Percentiles rank a stretch among this genome's conserved stretches.
phyloP scores from a whole-genome alignment of 2,329 filamentous ascomycete species.

The Aspergillus sp. region DNA sequence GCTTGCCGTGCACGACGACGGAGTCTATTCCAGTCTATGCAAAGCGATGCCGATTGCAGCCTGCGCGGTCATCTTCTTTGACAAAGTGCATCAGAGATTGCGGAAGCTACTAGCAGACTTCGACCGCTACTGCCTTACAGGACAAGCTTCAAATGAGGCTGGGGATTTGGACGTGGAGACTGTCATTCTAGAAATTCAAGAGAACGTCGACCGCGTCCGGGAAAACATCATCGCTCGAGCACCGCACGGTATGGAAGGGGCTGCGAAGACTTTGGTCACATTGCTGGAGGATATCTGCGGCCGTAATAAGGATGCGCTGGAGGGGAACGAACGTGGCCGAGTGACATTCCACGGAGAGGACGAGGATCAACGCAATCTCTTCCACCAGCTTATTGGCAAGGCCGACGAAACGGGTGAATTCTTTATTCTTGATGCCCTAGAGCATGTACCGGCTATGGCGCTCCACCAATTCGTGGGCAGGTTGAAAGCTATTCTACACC shows the following conservation, averaged over 20 bases:
- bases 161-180: slow-evolving; percentile 30
- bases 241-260: slow-evolving; percentile 41
- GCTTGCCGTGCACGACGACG: slow-evolving; percentile 47
- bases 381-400: slow-evolving; percentile 43
- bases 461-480: slow-evolving; percentile 33
- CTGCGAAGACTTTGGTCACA: slow-evolving; percentile 40
- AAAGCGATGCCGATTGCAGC: slow-evolving; percentile 45
- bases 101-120: slow-evolving; percentile 42
- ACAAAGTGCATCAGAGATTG: slow-evolving; percentile 43
- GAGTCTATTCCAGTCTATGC: slow-evolving; percentile 44
- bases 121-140: slow-evolving; percentile 42
- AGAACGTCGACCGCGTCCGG: slow-evolving; percentile 34
- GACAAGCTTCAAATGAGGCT: slow-evolving; percentile 25
- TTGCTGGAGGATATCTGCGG: slow-evolving; percentile 41
- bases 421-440: slow-evolving; percentile 46
- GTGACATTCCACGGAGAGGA: slow-evolving; percentile 38
- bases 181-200: slow-evolving; percentile 36
- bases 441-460: slow-evolving; percentile 33
- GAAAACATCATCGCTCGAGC: slow-evolving; percentile 36
- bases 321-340: slow-evolving; percentile 39
- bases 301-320: slow-evolving; percentile 44
- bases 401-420: slow-evolving; percentile 32
- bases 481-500: slow-evolving; percentile 37
- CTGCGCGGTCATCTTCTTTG: slow-evolving; percentile 47
- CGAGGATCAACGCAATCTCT: slow-evolving; percentile 46